Conservation (phyloP, 352 stramenopile genomes). For the Plasmopara muralis region DNA sequence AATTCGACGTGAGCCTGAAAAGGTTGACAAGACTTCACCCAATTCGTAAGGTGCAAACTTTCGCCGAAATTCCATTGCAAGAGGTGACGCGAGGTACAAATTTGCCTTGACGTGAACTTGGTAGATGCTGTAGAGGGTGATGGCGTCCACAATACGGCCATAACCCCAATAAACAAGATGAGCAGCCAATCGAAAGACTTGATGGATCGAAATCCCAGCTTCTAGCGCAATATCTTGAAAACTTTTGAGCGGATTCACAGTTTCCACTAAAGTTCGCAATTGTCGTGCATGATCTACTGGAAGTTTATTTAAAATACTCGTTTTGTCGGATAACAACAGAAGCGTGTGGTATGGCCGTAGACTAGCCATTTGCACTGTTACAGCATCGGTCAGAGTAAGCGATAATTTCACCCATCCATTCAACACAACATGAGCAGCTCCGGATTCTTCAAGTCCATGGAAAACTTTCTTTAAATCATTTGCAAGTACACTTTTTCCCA, state of each 20-base stretch:
- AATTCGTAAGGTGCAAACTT: slow-evolving; percentile 69
- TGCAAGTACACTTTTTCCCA: slow-evolving; percentile 69
- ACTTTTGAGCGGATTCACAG: slow-evolving; percentile 74
- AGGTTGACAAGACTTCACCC: slow-evolving; percentile 63
- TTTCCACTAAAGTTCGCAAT: slow-evolving; percentile 58
- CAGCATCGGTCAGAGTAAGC: slow-evolving; percentile 66
- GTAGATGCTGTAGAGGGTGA: slow-evolving; percentile 86
- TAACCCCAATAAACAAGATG: slow-evolving; percentile 84
- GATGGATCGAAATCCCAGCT: slow-evolving; percentile 67
- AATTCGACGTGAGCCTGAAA: slow-evolving; percentile 61
- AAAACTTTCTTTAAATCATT: slow-evolving; percentile 85
- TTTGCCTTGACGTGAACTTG: slow-evolving; percentile 60
- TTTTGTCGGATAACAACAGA: slow-evolving; percentile 60
- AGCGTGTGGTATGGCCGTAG: slow-evolving; percentile 83
- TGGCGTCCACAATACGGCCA: slow-evolving; percentile 69
- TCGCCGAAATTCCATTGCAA: slow-evolving; percentile 64
- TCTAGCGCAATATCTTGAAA: slow-evolving; percentile 82
- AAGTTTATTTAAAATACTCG: slow-evolving; percentile 51
- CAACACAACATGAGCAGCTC: slow-evolving; percentile 68
- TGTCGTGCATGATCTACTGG: slow-evolving; percentile 77
- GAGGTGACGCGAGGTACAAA: slow-evolving; percentile 38
- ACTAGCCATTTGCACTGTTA: slow-evolving; percentile 46
- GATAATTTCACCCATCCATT: slow-evolving; percentile 86
- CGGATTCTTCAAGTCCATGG: slow-evolving; percentile 70
- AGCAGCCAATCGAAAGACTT: slow-evolving; percentile 74